phyloP scores from a whole-genome alignment of 192 early-diverging fungal species.

The Gaertneriomyces sp. region DNA sequence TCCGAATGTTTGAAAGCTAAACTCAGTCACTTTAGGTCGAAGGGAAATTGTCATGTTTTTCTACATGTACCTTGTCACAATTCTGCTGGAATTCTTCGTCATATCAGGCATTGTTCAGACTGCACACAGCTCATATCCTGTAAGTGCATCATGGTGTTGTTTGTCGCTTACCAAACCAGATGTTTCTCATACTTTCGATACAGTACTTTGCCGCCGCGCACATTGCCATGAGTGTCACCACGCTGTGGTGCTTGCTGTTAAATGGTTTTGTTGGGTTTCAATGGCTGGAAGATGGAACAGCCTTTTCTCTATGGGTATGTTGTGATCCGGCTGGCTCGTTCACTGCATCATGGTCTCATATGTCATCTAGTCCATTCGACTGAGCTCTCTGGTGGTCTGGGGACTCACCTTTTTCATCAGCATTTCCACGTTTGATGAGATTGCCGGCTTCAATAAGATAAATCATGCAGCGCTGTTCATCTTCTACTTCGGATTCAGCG shows the following conservation, averaged over 20 bases:
- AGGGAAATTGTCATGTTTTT: conserved; percentile 99
- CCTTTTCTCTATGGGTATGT: conserved; percentile 87
- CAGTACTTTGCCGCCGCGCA: conserved; percentile 86
- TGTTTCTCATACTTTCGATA: neutral
- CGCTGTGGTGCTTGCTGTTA: conserved; percentile 87
- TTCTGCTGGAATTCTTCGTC: conserved; percentile 83
- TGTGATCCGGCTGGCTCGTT: neutral
- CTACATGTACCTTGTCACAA: conserved; percentile 86
- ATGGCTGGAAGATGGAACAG: conserved; percentile 94
- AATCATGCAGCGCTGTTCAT: conserved; percentile 76
- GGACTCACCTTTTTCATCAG: conserved; percentile 72
- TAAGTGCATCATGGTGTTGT: neutral
- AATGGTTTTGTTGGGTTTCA: conserved; percentile 97
- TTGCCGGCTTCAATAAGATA: conserved; percentile 56
- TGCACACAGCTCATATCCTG: conserved; percentile 44
- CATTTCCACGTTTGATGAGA: conserved; percentile 75
- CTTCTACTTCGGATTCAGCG: conserved; percentile 84
- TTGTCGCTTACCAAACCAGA: neutral
- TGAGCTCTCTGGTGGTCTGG: conserved; percentile 79
- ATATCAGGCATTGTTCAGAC: conserved; percentile 91
- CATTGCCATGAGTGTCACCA: conserved; percentile 75
- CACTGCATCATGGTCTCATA: conserved; percentile 6
- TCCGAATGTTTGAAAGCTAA: conserved; percentile 6
- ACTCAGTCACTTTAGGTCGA: conserved; percentile 59
- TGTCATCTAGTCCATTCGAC: conserved; percentile 67